Percentiles rank a stretch among this genome's conserved stretches.
These are phyloP conservation scores for Mangifera indica DNA, from an alignment of 345 rosid species.

Conservation along the genomic window DNA sequence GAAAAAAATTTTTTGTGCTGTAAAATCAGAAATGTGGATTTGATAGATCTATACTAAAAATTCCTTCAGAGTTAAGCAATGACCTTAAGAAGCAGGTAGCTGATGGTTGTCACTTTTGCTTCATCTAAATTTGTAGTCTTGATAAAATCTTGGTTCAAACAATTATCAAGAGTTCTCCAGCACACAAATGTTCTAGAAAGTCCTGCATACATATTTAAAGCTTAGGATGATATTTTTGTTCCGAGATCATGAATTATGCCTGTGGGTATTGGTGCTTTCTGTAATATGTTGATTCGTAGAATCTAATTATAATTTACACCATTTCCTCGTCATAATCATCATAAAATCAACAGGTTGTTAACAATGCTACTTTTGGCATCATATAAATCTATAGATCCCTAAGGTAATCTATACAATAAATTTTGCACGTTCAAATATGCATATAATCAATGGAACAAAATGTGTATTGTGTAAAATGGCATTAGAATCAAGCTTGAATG, in stretches of 20 bases:
- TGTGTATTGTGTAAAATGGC: no score
- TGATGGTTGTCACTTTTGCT: not conserved
- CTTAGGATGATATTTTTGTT: not conserved
- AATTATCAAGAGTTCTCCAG: not conserved
- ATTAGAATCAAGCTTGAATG: not conserved
- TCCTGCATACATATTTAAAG: not conserved
- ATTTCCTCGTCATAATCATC: not conserved
- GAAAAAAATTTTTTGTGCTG: not conserved
- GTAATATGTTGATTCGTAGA: not conserved
- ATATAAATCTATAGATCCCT: not conserved
- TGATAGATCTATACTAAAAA: not conserved
- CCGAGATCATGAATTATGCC: not conserved
- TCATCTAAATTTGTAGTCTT: not conserved
- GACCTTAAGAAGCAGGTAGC: not conserved
- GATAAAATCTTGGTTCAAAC: not conserved
- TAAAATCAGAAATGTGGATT: not conserved
- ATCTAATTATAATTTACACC: no score
- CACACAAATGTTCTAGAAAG: no score
- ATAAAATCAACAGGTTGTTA: not conserved
- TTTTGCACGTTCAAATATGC: no score
- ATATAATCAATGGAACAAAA: no score
- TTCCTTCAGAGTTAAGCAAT: not conserved
- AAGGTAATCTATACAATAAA: not conserved
- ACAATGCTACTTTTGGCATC: not conserved
- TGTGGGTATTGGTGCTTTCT: not conserved